Evolutionary conservation across 164 flowering plant species (phyloP), one percentile per base, ranked within the genome.

Genomic region (Protea cynaroides): DNA sequence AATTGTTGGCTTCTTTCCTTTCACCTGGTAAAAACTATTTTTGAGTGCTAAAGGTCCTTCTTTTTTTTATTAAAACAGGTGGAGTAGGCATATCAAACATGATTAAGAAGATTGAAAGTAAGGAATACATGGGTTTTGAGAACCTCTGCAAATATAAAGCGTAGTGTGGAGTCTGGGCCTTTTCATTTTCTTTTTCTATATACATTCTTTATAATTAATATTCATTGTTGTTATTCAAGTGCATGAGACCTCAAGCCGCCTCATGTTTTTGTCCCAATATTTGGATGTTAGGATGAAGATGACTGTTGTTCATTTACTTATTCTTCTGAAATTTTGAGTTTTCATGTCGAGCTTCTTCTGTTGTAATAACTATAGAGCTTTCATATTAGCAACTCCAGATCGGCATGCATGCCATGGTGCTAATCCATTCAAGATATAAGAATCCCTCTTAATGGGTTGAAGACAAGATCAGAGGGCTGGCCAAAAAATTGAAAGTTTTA

Each of bases 71-170:
- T n/a, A n/a, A 13, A 49, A 62, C 72, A 92, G 98, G 98, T 75
- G 96, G 98, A 1, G 88, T 92, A 47, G 97, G 98, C 61, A 86
- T 92, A 56, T 68, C 81, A 19, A 82, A 84, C 74, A 90, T 86
- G 93, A 79, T 92, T 23, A 77, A 77, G 24, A 86, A 85, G 83
- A 78, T 92, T 18, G 65, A 81, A 60, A 63, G 65, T 19, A 68
- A 84, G 36, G 93, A 88, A 25, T 90, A 92, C 84, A 90, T 92
- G 98, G 98, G 98, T 54, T 90, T 92, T 44, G 96, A 89, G 64
- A 81, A 92, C 73, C 88, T 92, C 67, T 92, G 98, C 83, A 79
- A 67, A 74, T 83, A 82, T 40, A 68, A 69, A 9, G 78, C 46
- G 13, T 84, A 70, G 58, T 65, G 46, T 29, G 34, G 34, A 29